Percentiles rank a stretch among this genome's conserved stretches.
Evolutionary conservation across 805 yeast genomes (phyloP).

Genomic region (Candida xiaguanensis): DNA sequence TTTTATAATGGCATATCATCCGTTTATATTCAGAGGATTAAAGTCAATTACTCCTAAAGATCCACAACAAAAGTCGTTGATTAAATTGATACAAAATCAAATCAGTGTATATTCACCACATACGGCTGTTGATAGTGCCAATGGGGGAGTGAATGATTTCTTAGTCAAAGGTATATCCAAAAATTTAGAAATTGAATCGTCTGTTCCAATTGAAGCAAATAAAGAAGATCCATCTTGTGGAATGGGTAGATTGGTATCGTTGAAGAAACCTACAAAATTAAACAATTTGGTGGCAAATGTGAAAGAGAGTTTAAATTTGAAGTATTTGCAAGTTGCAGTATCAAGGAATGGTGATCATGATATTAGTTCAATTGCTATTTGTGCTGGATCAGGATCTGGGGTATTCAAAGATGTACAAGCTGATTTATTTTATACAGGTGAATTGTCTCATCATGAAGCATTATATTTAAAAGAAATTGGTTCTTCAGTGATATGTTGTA

Average conservation of each 20-base stretch:
- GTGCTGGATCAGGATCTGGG: constrained; percentile 93
- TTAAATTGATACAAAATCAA: constrained; percentile 69
- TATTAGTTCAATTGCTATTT: constrained; percentile 66
- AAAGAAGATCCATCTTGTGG: constrained; percentile 56
- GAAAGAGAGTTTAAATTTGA: constrained; percentile 51
- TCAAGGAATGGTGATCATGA: constrained; percentile 23
- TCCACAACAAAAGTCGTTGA: constrained; percentile 78
- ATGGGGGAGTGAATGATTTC: constrained; percentile 95
- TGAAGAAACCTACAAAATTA: constrained; percentile 43
- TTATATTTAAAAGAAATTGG: constrained; percentile 69
- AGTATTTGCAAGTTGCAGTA: constrained; percentile 60
- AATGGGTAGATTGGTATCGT: constrained; percentile 69
- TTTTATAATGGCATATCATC: constrained; percentile 81
- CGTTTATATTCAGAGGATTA: constrained; percentile 87
- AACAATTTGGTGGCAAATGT: constrained; percentile 44
- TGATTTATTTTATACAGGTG: constrained; percentile 87
- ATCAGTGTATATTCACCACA: constrained; percentile 93
- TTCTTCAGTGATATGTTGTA: constrained; percentile 67
- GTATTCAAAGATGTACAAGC: constrained; percentile 60
- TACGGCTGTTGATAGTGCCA: constrained; percentile 91
- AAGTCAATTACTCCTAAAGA: constrained; percentile 61
- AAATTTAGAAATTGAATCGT: constrained; percentile 20
- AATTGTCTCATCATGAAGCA: constrained; percentile 90
- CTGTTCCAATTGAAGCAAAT: constrained; percentile 44
- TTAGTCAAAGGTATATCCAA: constrained; percentile 55